Evolutionary conservation across 305 asterid genomes (phyloP), one percentile per base, ranked within the genome.

Genomic region (Fraxinus floribunda): DNA sequence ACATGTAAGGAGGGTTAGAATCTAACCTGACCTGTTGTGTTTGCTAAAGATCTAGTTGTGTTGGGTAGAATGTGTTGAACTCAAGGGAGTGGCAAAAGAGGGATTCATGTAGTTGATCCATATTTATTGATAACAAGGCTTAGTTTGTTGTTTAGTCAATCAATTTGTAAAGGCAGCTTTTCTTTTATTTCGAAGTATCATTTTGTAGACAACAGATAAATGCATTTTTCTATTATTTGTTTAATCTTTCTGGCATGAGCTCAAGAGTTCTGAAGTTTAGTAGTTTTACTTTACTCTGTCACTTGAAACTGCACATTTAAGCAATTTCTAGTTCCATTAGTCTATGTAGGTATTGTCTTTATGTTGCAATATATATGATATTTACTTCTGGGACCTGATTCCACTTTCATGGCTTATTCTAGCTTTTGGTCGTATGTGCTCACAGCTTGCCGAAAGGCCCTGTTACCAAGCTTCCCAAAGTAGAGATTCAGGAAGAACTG

Each of bases 391-490:
- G 81, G 73, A 41, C 73, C 81, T 81, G 52, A 78, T 83, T 79
- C 34, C 66, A 80, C 79, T 71, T 73, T 80, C 79, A 77, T 79
- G 77, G 83, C 90, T 85, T 78, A 85, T 71, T 83, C 82, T 85
- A 71, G 73, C 85, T 78, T 81, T 78, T 89, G 86, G 75, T 84
- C 81, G 79, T 82, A 77, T 90, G 82, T 83, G 82, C 80, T 85
- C 76, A 82, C 97, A 94, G 98, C 79, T 74, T 85, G 77, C 82
- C 89, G 77, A 88, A 83, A 83, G 66, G 66, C 29, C 86, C 90
- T 64, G 81, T 86, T 79, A 92, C 97, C 84, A 91, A 92, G 91
- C 97, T 94, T 88, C 89, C 98, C 73, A 97, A 90, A 87, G 89
- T 79, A 84, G 94, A 91, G 90, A 89, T 94, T 85, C 90, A 87